A percentile compares a stretch with the other conserved stretches of the same genome.
phyloP scores from a whole-genome alignment of 2,329 filamentous ascomycete genomes.

The Pseudocercospora fuligena region DNA sequence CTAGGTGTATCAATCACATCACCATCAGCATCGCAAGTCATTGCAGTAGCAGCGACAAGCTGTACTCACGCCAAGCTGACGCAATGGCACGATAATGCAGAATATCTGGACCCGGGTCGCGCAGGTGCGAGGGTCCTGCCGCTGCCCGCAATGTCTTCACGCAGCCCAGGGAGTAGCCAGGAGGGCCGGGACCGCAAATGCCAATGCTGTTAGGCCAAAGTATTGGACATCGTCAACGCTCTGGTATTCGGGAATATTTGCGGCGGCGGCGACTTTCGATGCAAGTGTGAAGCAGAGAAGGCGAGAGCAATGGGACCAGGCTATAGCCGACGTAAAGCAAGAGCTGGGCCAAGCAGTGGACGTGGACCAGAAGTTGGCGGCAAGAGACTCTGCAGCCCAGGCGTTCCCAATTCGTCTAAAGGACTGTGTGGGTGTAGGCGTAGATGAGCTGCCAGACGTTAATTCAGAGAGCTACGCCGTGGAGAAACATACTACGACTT shows the following conservation, averaged over 20 bases:
- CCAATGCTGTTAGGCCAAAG: conserved; percentile 58
- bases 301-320: conserved; percentile 64
- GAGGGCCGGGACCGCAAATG: conserved; percentile 54
- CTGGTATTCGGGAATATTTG: conserved; percentile 70
- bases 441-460: neutral
- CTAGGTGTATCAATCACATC: neutral
- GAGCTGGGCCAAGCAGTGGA: conserved; percentile 45
- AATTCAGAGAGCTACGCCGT: neutral
- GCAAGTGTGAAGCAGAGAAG: conserved; percentile 62
- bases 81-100: conserved; percentile 60
- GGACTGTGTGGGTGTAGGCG: neutral
- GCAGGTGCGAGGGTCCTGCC: conserved; percentile 64
- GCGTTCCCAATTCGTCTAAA: neutral
- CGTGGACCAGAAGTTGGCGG: conserved; percentile 10
- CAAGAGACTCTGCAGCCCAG: neutral
- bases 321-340: conserved; percentile 61
- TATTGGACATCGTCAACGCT: conserved; percentile 61
- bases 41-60: neutral
- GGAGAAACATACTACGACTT: neutral
- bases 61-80: neutral
- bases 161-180: conserved; percentile 53
- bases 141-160: conserved; percentile 65
- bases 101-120: conserved; percentile 70
- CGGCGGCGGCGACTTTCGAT: conserved; percentile 67
- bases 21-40: neutral